Percentiles rank a stretch among this genome's conserved stretches.
Conservation (phyloP, 2,329 filamentous ascomycete species). For the Cladophialophora bantiana region DNA sequence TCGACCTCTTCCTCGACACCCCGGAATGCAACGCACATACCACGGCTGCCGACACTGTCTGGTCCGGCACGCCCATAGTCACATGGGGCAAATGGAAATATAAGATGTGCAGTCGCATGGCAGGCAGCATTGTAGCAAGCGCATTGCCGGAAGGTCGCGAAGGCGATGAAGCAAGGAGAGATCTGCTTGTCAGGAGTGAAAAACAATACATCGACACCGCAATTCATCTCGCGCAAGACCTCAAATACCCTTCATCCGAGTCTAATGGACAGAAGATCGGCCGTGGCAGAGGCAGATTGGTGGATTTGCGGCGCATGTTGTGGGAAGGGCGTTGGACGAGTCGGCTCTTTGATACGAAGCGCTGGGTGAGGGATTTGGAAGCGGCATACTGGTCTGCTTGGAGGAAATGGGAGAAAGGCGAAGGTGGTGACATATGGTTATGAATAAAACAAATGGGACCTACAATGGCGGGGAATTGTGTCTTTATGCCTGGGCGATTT, state of each 20-base stretch:
- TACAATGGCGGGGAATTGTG: background rate
- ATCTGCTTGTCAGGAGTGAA: constrained; percentile 80
- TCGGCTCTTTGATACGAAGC: constrained; percentile 85
- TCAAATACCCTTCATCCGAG: constrained; percentile 62
- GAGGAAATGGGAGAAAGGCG: constrained; percentile 82
- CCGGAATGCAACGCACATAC: constrained; percentile 98
- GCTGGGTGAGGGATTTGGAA: constrained; percentile 92
- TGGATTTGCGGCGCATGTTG: constrained; percentile 78
- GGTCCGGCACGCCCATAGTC: constrained; percentile 92
- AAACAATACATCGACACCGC: constrained; percentile 84
- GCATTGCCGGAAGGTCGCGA: constrained; percentile 76
- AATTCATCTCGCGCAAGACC: constrained; percentile 68
- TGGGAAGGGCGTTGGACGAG: constrained; percentile 86
- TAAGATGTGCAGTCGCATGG: constrained; percentile 99
- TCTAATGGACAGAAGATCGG: constrained; percentile 46
- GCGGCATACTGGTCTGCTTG: constrained; percentile 87
- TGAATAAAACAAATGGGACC: constrained; percentile 36
- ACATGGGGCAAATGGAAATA: constrained; percentile 91
- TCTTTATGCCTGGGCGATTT: background rate
- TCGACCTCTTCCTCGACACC: constrained; percentile 94
- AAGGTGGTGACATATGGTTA: constrained; percentile 93
- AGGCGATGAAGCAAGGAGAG: constrained; percentile 71
- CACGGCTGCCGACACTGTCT: constrained; percentile 93
- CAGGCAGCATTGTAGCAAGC: constrained; percentile 89
- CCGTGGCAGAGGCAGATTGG: constrained; percentile 67